Conservation (phyloP, 2,329 filamentous ascomycete species). For the Hymenoscyphus fraxineus region DNA sequence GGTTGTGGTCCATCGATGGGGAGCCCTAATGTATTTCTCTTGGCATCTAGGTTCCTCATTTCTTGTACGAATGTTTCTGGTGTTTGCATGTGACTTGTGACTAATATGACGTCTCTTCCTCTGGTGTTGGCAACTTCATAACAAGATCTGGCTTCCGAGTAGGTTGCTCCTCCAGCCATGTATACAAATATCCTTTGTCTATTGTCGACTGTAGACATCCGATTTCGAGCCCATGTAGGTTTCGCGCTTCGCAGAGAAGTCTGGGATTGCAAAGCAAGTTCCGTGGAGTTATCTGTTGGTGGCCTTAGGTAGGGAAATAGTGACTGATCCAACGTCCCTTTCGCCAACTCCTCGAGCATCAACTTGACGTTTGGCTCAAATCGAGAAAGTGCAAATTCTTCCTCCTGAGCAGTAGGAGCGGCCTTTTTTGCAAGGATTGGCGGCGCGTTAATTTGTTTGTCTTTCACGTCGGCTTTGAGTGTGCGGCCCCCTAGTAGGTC, state of each 20-base stretch:
- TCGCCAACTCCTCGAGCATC: constrained; percentile 73
- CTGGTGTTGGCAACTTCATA: constrained; percentile 76
- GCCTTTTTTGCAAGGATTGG: constrained; percentile 71
- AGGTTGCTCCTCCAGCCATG: constrained; percentile 92
- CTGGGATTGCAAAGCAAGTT: constrained; percentile 52
- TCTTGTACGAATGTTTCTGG: constrained; percentile 80
- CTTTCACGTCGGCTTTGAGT: constrained; percentile 66
- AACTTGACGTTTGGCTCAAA: constrained; percentile 78
- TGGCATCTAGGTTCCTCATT: constrained; percentile 71
- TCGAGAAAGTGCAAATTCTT: constrained; percentile 82
- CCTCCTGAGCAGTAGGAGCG: constrained; percentile 51
- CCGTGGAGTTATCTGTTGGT: constrained; percentile 59
- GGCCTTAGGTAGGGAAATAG: constrained; percentile 72
- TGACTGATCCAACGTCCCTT: constrained; percentile 61
- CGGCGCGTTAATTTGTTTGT: constrained; percentile 60
- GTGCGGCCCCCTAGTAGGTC: constrained; percentile 76
- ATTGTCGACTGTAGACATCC: constrained; percentile 71
- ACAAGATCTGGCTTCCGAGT: constrained; percentile 82
- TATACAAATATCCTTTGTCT: constrained; percentile 89
- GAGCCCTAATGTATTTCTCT: constrained; percentile 72
- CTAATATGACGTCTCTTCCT: constrained; percentile 79
- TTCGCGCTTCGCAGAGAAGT: constrained; percentile 86
- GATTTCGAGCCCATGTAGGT: constrained; percentile 89
- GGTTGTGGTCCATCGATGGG: constrained; percentile 76
- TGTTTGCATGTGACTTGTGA: constrained; percentile 88